Base-by-base conservation (phyloP, 2,329 filamentous ascomycete species). In the Botrytis byssoidea region DNA sequence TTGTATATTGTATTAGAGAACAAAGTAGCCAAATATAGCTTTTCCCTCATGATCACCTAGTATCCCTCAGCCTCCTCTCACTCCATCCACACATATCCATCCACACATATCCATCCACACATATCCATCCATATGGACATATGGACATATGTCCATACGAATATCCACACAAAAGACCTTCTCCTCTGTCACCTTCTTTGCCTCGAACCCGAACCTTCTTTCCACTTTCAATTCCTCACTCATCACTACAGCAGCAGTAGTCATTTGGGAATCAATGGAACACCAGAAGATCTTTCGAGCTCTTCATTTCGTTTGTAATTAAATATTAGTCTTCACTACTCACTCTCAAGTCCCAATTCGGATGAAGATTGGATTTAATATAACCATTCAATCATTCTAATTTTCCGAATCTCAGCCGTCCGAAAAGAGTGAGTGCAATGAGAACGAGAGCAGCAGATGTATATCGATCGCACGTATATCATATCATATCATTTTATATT, bases 251-350 rank as follows among this genome's bases (percentile, higher is more conserved):
- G 42, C 63, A 48, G 63, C 63, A 20, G 63, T 35, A 57, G 46
- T 68, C 46, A 57, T 68, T 32, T 65, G 35, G 51, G 48, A 68
- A 29, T 68, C 46, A 25, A 68, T 57, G 65, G 65, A 57, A 68
- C 65, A 68, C 65, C 37, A 40, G 65, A 68, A 22, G 65, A 68
- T 68, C 46, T 42, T 68, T 20, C 20, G 37, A 55, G 8, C 4
- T 22, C 46, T 68, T 68, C 65, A 68, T 68, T 68, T 68, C 65
- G 65, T 68, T 68, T 68, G 37, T 66, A 48, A 66, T 66, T 66
- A 66, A 66, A n/a, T 42, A 20, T 46, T 46, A 46, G 40, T 65
- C 14, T 22, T 65, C 63, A 32, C n/a, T 48, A 55, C 12, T 51
- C 42, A 6, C 46, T 37, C 46, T 55, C 65, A 40, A 67, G 3